Conservation (phyloP, 257 asterid species). For the Rauvolfia tetraphylla region DNA sequence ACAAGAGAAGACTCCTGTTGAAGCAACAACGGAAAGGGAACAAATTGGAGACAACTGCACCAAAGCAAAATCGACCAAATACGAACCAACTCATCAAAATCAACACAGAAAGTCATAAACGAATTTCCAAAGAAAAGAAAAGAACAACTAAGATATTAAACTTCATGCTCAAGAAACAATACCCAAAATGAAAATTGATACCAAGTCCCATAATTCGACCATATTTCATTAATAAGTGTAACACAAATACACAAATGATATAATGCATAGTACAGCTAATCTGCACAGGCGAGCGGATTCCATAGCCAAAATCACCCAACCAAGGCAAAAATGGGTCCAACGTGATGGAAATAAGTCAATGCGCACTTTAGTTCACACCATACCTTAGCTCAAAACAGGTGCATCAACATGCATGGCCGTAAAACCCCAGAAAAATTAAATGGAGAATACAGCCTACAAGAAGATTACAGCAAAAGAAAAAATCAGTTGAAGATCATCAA, state of each 20-base stretch:
- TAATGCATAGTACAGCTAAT: not conserved
- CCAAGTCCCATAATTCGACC: not conserved
- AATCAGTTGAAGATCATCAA: not conserved
- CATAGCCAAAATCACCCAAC: not conserved
- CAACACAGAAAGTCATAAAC: not conserved
- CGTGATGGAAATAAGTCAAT: not conserved
- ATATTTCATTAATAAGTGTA: not conserved
- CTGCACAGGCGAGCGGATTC: not conserved
- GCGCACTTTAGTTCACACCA: not conserved
- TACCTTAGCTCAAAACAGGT: constrained; percentile 9
- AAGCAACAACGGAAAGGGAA: not conserved
- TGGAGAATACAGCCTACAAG: constrained; percentile 2
- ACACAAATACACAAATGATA: constrained; percentile 3
- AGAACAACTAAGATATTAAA: not conserved
- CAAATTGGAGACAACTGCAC: not conserved
- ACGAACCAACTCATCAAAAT: not conserved
- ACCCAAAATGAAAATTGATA: not conserved
- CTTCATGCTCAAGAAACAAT: not conserved
- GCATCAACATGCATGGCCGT: not conserved
- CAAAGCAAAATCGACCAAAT: not conserved
- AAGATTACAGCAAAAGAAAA: too few relatives aligned
- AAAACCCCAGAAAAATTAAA: not conserved
- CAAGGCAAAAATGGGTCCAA: not conserved
- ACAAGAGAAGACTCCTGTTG: not conserved
- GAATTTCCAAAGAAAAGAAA: constrained; percentile 1